Percentiles rank a stretch among this genome's conserved stretches.
phyloP scores from a whole-genome alignment of 441 rosid species.

The Corymbia calophylla region DNA sequence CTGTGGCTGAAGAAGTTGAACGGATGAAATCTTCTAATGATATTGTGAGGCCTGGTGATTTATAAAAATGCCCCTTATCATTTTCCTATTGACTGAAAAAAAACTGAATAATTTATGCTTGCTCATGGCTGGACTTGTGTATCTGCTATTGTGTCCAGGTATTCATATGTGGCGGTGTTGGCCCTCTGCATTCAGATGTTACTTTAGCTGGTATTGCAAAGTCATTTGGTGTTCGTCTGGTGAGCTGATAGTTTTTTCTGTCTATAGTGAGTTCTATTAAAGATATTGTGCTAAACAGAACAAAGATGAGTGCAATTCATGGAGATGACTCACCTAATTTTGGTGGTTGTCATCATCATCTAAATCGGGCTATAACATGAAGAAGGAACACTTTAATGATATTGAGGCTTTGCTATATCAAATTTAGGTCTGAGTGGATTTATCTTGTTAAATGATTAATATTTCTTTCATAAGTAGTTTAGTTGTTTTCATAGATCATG shows the following conservation, averaged over 20 bases:
- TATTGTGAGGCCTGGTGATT: slow-evolving; percentile 40
- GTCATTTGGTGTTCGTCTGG: slow-evolving; percentile 97
- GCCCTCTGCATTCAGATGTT: slow-evolving; percentile 94
- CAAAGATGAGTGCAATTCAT: background rate
- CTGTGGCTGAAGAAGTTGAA: slow-evolving; percentile 96
- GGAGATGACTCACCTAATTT: background rate
- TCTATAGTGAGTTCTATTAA: background rate
- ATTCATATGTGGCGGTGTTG: slow-evolving; percentile 86
- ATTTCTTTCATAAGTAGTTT: background rate
- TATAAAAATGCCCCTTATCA: background rate
- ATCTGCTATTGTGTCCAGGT: slow-evolving; percentile 34
- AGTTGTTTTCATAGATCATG: background rate
- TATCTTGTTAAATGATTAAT: background rate
- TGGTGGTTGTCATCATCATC: background rate
- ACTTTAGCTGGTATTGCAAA: slow-evolving; percentile 91
- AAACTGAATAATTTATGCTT: background rate
- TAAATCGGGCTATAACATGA: background rate
- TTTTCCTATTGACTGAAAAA: background rate
- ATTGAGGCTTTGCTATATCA: background rate
- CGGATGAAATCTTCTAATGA: slow-evolving; percentile 60
- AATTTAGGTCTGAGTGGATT: background rate
- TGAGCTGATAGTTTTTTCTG: slow-evolving; percentile 17
- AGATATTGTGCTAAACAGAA: background rate
- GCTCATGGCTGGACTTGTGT: background rate
- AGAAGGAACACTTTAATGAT: background rate